Evolutionary conservation across 306 rosid genomes (phyloP), one percentile per base, ranked within the genome.

Genomic region (Coriaria nepalensis): DNA sequence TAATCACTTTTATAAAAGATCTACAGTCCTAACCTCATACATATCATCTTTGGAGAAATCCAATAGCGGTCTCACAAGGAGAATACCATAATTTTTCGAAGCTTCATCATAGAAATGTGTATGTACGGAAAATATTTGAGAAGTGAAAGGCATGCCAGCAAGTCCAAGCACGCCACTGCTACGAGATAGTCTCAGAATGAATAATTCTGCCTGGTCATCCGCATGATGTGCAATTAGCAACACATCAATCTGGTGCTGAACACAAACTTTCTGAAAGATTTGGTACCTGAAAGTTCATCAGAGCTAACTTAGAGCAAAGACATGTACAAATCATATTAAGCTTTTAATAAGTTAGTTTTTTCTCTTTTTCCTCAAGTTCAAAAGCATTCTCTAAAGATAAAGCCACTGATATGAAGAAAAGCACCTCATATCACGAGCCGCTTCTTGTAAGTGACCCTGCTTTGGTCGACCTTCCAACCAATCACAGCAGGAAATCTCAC

Each of bases 131-230:
- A 85, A 90, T 68, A 75, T 77, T 62, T 79, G 87, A 68, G 95
- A 81, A 36, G 78, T 62, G 51, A 81, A 84, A 55, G 94, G 87
- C 79, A 74, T 85, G 71, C 95, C 95, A 37, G 98, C 94, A 58
- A 90, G 98, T 73, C 98, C 98, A 77, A 90, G 92, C 61, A 90
- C 81, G 38, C 95, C 76, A 32, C 94, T 90, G 41, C 78, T 67
- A 60, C 92, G 94, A 59, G 98, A 90, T 55, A 90, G 80, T 75
- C 95, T 81, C 58, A 90, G 80, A 69, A 84, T 65, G 64, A 90
- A 90, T 61, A 90, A 75, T 74, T 90, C 98, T 4, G 87, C 95
- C 98, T 90, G 98, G 64, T 81, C 98, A 69, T 85, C 95, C 4
- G 81, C 92, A 59, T 90, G 98, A 79, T 90, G 98, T 33, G 95